These are phyloP conservation scores for Lolium rigidum DNA, from an alignment of 176 grass and related monocot genomes.

Conservation along the genomic window DNA sequence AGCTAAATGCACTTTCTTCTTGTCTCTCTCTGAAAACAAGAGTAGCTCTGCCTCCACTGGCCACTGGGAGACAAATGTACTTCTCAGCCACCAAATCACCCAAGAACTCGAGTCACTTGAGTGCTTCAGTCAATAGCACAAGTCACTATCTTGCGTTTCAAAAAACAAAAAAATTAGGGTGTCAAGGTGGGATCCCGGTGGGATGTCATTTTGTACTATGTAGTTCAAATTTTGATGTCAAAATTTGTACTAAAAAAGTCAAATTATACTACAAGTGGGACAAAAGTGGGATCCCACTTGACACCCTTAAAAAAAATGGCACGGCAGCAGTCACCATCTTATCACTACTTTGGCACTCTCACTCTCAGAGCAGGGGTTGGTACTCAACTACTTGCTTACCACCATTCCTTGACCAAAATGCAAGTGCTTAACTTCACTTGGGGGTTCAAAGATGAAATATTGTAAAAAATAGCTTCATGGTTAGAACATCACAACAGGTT, in stretches of 20 bases:
- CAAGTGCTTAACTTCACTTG: conserved; percentile 37
- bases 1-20: conserved; percentile 23
- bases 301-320: too few species aligned
- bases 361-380: conserved; percentile 37
- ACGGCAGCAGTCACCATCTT: conserved; percentile 40
- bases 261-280: too few species aligned
- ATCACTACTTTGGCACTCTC: conserved; percentile 48
- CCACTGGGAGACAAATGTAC: conserved; percentile 11
- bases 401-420: conserved; percentile 39
- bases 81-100: conserved; percentile 48
- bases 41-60: not conserved
- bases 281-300: too few species aligned
- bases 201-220: too few species aligned
- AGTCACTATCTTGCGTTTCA: too few species aligned
- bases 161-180: too few species aligned
- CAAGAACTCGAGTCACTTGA: not conserved
- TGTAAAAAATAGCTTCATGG: not conserved
- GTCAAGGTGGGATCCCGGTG: too few species aligned
- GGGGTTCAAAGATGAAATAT: conserved; percentile 27
- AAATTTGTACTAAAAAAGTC: too few species aligned
- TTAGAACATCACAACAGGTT: conserved; percentile 2
- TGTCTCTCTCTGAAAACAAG: not conserved
- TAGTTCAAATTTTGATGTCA: too few species aligned
- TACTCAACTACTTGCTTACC: conserved; percentile 34
- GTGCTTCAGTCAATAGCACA: conserved; percentile 42